phyloP scores from a whole-genome alignment of 2,329 filamentous ascomycete genomes.

The Ascochyta fabae region DNA sequence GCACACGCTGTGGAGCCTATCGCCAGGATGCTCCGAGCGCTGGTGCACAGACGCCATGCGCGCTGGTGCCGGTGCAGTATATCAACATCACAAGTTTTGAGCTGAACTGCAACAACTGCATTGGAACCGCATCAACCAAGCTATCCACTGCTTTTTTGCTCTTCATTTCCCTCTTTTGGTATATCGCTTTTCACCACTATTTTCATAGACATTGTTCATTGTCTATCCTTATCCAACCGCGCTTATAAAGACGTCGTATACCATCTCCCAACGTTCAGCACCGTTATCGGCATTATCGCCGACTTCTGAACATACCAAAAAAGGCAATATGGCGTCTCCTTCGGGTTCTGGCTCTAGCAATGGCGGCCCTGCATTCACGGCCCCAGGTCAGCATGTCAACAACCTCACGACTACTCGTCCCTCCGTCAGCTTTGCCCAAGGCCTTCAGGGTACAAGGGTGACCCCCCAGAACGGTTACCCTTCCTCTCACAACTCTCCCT shows the following conservation, averaged over 20 bases:
- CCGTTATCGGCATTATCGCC: background rate
- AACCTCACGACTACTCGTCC: background rate
- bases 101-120: background rate
- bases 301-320: accelerated
- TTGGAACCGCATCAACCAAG: background rate
- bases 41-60: background rate
- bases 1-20: too few species aligned
- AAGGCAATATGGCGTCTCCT: background rate
- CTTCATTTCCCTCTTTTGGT: background rate
- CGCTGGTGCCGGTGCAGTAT: background rate
- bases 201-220: background rate
- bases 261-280: background rate
- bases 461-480: background rate
- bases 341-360: background rate
- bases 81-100: background rate
- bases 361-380: background rate
- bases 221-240: background rate
- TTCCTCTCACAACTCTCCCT: background rate
- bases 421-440: background rate
- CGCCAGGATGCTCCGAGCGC: too few species aligned
- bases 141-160: background rate
- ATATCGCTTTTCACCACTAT: background rate
- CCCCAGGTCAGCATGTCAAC: background rate
- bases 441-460: too few species aligned
- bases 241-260: background rate